phyloP scores from a whole-genome alignment of 805 yeast genomes.

The Wickerhamomyces chambardii region DNA sequence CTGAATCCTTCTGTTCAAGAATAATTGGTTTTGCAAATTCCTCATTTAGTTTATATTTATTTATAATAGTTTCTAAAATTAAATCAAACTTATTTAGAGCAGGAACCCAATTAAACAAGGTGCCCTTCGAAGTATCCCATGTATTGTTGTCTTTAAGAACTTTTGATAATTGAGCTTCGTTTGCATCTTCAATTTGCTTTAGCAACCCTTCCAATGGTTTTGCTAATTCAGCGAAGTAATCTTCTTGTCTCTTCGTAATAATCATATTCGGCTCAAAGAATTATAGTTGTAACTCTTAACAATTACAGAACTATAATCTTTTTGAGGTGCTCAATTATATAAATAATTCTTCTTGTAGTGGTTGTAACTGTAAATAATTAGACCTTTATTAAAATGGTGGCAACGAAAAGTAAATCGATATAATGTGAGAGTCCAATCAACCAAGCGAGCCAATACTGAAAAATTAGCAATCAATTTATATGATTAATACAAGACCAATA shows the following conservation, averaged over 20 bases:
- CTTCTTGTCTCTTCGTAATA: constrained; percentile 18
- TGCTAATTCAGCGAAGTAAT: constrained; percentile 11
- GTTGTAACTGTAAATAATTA: no score
- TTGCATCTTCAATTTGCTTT: constrained; percentile 27
- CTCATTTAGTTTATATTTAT: constrained; percentile 40
- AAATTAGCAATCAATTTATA: no score
- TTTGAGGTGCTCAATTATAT: no score
- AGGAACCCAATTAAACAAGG: constrained; percentile 68
- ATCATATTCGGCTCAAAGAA: no score
- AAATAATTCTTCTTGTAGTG: no score
- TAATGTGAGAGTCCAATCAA: no score
- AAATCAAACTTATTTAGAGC: constrained; percentile 70
- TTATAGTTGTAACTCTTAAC: no score
- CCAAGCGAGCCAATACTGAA: no score
- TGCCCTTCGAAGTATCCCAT: constrained; percentile 62
- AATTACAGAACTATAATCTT: no score
- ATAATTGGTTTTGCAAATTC: constrained; percentile 36
- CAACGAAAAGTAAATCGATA: no score
- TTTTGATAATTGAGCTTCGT: constrained; percentile 26
- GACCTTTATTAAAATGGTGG: no score
- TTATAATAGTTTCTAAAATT: constrained; percentile 44
- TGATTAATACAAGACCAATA: no score
- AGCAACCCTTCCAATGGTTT: constrained; percentile 27
- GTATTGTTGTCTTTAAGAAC: constrained; percentile 26
- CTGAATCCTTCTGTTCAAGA: constrained; percentile 37